Percentiles rank a stretch among this genome's conserved stretches.
Evolutionary conservation across 2,329 filamentous ascomycete genomes (phyloP).

Genomic region (Calonectria ilicicola): DNA sequence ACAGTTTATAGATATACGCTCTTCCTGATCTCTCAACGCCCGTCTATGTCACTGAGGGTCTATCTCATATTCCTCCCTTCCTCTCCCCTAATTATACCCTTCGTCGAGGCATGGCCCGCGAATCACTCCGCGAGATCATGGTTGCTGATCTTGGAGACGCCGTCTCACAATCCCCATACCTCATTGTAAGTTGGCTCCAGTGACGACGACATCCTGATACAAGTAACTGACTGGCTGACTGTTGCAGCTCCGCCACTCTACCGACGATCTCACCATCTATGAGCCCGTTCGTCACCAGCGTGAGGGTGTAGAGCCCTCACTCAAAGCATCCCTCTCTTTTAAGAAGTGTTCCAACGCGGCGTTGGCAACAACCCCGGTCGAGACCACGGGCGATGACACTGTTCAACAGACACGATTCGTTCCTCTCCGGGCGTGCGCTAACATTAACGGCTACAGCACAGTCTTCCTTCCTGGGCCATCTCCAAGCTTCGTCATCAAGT

Average conservation of each 20-base stretch:
- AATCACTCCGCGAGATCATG: constrained; percentile 81
- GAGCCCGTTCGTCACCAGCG: constrained; percentile 74
- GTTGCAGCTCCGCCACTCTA: constrained; percentile 77
- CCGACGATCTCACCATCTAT: constrained; percentile 89
- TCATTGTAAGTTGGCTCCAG: constrained; percentile 73
- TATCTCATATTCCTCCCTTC: constrained; percentile 82
- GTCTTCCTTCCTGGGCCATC: constrained; percentile 86
- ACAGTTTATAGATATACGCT: constrained; percentile 74
- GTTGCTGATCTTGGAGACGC: constrained; percentile 87
- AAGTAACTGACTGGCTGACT: constrained; percentile 5
- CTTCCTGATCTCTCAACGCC: constrained; percentile 79
- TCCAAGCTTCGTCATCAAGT: constrained; percentile 85
- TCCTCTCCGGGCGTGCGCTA: constrained; percentile 68
- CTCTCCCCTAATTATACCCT: constrained; percentile 78
- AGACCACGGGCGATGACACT: constrained; percentile 63
- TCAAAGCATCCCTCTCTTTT: constrained; percentile 75
- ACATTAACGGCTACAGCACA: constrained; percentile 82
- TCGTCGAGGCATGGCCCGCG: constrained; percentile 78
- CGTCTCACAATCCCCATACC: constrained; percentile 77
- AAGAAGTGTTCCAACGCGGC: constrained; percentile 78
- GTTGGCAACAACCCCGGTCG: constrained; percentile 69
- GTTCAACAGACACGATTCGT: constrained; percentile 59
- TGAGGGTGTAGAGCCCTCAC: constrained; percentile 50
- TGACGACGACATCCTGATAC: not conserved
- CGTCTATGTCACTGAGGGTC: constrained; percentile 79